Base-by-base conservation (phyloP, 2,329 filamentous ascomycete genomes). In the Verticillium tricorpus region DNA sequence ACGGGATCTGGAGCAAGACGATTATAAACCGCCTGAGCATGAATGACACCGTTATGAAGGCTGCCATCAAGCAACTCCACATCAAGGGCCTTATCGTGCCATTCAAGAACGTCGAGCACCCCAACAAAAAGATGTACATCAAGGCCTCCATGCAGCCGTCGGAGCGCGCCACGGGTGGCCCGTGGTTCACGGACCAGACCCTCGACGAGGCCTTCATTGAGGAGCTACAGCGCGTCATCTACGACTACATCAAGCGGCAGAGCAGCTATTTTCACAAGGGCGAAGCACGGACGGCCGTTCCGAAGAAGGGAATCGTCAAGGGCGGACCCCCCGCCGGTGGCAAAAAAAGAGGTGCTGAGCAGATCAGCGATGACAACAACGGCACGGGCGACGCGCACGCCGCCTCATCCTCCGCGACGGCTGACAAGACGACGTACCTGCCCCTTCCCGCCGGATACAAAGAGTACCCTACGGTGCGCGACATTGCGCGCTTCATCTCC, bases 51-150 rank as follows among this genome's bases (percentile, higher is more conserved):
- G 86, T 91, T 40, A 84, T 98, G 69, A 91, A 90, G 69, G 89
- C 90, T 69, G 88, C 88, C 32, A 83, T 98, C 68, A 97, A 96
- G 78, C 87, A 89, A 65, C 87, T 99, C 64, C 91, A 96, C 74
- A 79, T 83, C 45, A 93, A 92, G 73, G 87, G 88, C 39, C 87
- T 96, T 72, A 93, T 99, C 74, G 90, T 91, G 70, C 87, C 89
- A 62, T 93, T 98, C 78, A 95, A 94, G 78, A 95, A 90, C 74
- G 93, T 96, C 76, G 93, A 96, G 77, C 89, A 91, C 71, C 92
- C 92, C 32, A 91, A 89, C 67, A 90, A 95, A 73, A 97, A 96
- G 78, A 97, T 96, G 85, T 99, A 95, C 82, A 96, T 99, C 83
- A 89, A 97, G 71, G 87, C 89, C 60, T 89, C 89, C 65, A 85